Percentiles rank a stretch among this genome's conserved stretches.
These are phyloP conservation scores for Delonix regia DNA, from an alignment of 306 rosid genomes.

Conservation along the genomic window DNA sequence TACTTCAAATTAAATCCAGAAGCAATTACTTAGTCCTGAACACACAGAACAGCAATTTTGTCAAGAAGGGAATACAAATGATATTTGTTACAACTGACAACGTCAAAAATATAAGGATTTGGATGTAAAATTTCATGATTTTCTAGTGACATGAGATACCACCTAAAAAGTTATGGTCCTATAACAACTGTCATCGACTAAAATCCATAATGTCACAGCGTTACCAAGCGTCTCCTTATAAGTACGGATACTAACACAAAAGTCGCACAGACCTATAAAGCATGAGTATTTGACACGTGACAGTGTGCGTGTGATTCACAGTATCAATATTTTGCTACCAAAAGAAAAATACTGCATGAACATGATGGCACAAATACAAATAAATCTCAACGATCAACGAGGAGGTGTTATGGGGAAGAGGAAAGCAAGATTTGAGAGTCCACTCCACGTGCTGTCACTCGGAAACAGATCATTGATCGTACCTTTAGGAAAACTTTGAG, in stretches of 20 bases:
- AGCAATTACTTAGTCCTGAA: conserved; percentile 44
- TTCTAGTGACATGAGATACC: too few species aligned
- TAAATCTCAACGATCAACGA: background rate
- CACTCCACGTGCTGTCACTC: conserved; percentile 7
- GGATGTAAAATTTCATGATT: too few species aligned
- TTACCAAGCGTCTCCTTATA: background rate
- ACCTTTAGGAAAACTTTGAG: conserved; percentile 18
- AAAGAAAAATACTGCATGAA: background rate
- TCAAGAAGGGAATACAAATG: too few species aligned
- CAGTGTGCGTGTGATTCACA: background rate
- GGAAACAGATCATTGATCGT: conserved; percentile 10
- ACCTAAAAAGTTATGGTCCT: too few species aligned
- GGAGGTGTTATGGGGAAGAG: background rate
- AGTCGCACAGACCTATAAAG: background rate
- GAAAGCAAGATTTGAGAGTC: conserved; percentile 3
- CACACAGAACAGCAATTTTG: conserved; percentile 14
- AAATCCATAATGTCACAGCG: background rate
- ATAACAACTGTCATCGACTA: background rate
- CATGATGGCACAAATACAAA: conserved; percentile 3
- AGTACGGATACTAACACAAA: background rate
- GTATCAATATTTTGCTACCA: background rate
- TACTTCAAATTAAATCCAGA: conserved; percentile 18
- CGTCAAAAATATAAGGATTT: too few species aligned
- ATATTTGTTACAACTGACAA: too few species aligned
- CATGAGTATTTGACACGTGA: background rate